Evolutionary conservation across 768 basidiomycete species (phyloP), one percentile per base, ranked within the genome.

Genomic region (Psilocybe cubensis): DNA sequence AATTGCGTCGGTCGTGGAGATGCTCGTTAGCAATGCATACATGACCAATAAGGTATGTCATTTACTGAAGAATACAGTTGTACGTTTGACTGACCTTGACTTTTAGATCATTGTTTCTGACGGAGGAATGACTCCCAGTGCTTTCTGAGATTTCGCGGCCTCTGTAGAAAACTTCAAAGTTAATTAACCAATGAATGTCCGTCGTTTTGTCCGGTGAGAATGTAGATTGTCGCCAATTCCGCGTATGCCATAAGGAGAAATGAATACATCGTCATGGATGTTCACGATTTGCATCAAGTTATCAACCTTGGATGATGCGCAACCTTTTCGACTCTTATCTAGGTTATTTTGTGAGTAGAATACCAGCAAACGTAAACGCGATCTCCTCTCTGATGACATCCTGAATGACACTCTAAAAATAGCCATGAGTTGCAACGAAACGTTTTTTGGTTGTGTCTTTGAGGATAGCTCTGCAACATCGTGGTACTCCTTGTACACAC

Each of bases 31-130:
- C 3, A 85, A 84, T 62, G 73, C 69, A 12, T 85, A 84, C 48
- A 80, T 84, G 77, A 83, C 82, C 18, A 82, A 84, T 69, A 84
- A 84, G 76, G 83, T 79, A 50, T 14, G 70, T 46, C 46, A 23
- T 18, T 23, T 27, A 6, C 18, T n/a, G 14, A 21, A 8, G 7
- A 24, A 31, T 25, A 24, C 28, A 23, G 3, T 44, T 24, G 7
- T 45, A 31, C 25, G 21, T 4, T 14, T 45, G 23, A 18, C 52
- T 49, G 41, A 49, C 14, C 25, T 23, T 31, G 1, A 24, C n/a
- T 9, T 33, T 18, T 46, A 82, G 79, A 78, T 81, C 31, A 70
- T 81, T 35, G 78, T 77, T 0, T 78, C 74, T 1, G 81, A 82
- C 57, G 81, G 80, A 17, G 81, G 81, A 1, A 67, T 69, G 72